A percentile compares a stretch with the other conserved stretches of the same genome.
Evolutionary conservation across 179 eudicot genomes (phyloP).

Genomic region (Patellifolia procumbens): DNA sequence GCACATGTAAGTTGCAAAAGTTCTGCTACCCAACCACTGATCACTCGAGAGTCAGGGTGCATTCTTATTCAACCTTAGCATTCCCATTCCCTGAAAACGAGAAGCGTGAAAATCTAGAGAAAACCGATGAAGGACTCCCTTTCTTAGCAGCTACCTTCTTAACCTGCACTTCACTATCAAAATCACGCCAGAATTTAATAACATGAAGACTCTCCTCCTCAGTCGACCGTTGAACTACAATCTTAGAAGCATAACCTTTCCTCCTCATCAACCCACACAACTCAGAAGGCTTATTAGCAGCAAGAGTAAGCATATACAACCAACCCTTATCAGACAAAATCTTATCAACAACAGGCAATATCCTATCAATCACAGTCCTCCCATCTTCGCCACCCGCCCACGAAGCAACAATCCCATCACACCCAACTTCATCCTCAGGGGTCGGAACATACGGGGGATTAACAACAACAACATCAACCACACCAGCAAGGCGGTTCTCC

Average conservation of each 20-base stretch:
- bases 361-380: conserved; percentile 72
- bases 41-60: conserved; percentile 31
- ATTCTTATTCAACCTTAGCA: too few relatives aligned
- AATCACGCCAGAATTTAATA: conserved; percentile 87
- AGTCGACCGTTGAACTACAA: conserved; percentile 82
- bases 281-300: conserved; percentile 73
- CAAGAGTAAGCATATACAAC: conserved; percentile 76
- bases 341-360: conserved; percentile 70
- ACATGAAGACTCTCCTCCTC: conserved; percentile 87
- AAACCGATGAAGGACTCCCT: conserved; percentile 35
- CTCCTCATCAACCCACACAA: conserved; percentile 70
- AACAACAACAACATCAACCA: conserved; percentile 81
- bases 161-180: conserved; percentile 40
- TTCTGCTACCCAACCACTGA: conserved; percentile 2
- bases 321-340: conserved; percentile 82
- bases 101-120: conserved; percentile 44
- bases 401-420: conserved; percentile 64
- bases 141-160: conserved; percentile 26
- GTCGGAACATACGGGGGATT: conserved; percentile 98
- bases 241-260: conserved; percentile 75
- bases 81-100: conserved; percentile 43
- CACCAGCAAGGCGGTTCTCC: conserved; percentile 54
- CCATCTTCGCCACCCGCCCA: conserved; percentile 99
- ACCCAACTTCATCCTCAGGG: conserved; percentile 92
- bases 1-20: background rate